phyloP scores from a whole-genome alignment of 495 filamentous ascomycete species.

The Penicillium tannophilum region DNA sequence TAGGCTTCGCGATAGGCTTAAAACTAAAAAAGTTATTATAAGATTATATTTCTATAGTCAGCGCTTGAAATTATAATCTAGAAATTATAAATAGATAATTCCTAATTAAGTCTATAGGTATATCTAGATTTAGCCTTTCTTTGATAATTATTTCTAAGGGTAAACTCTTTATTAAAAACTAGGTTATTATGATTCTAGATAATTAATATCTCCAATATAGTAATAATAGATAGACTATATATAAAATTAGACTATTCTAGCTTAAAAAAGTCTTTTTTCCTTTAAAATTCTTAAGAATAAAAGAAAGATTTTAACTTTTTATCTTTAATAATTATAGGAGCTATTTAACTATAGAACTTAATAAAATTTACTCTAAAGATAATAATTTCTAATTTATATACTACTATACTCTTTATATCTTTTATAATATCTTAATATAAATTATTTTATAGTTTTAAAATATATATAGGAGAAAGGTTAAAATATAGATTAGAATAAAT shows the following conservation, averaged over 20 bases:
- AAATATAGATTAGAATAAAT: too few relatives aligned
- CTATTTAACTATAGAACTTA: too few relatives aligned
- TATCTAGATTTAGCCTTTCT: neutral
- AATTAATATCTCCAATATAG: neutral
- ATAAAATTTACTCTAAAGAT: neutral
- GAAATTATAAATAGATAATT: neutral
- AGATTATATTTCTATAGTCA: too few relatives aligned
- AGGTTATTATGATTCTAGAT: neutral
- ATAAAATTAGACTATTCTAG: conserved; percentile 2
- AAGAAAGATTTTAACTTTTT: neutral
- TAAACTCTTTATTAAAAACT: neutral
- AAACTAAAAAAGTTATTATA: too few relatives aligned
- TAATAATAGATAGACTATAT: neutral
- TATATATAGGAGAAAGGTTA: too few relatives aligned
- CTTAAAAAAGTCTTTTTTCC: conserved; percentile 9
- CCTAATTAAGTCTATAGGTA: neutral
- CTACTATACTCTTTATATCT: neutral
- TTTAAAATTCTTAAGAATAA: neutral
- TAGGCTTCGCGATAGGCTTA: too few relatives aligned
- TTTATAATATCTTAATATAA: neutral
- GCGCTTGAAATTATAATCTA: neutral
- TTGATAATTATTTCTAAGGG: neutral
- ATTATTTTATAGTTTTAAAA: neutral
- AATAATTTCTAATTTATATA: conserved; percentile 4
- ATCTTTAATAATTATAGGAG: too few relatives aligned